These are phyloP conservation scores for Pythium sp. DNA, from an alignment of 352 stramenopile genomes.

Conservation along the genomic window DNA sequence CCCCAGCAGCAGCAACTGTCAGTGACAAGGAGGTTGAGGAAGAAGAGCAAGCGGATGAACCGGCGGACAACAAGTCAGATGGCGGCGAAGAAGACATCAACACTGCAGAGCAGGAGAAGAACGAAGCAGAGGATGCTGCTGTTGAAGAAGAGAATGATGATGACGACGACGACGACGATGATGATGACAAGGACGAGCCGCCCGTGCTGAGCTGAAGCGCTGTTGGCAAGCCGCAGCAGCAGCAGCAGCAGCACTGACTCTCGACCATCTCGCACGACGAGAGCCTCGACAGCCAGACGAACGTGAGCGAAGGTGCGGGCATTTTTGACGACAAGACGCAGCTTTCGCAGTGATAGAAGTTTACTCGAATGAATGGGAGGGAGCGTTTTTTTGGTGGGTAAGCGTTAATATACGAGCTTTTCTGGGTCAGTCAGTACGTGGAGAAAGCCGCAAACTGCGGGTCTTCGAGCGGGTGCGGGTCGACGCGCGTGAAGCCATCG, in stretches of 20 bases:
- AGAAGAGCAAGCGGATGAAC: not conserved
- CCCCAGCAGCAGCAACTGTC: not conserved
- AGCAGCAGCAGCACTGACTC: slow-evolving; percentile 10
- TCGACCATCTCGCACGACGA: slow-evolving; percentile 20
- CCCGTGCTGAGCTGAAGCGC: not conserved
- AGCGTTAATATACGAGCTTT: no score
- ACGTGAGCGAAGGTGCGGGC: slow-evolving; percentile 21
- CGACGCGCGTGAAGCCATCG: slow-evolving; percentile 57
- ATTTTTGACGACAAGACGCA: slow-evolving; percentile 46
- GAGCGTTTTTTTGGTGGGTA: no score
- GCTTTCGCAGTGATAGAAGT: slow-evolving; percentile 19
- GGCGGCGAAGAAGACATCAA: slow-evolving; percentile 16
- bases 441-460: slow-evolving; percentile 64
- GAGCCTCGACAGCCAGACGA: slow-evolving; percentile 19
- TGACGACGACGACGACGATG: slow-evolving; percentile 6
- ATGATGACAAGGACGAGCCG: slow-evolving; percentile 12
- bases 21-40: slow-evolving; percentile 4
- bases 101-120: slow-evolving; percentile 16
- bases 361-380: not conserved
- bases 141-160: slow-evolving; percentile 12
- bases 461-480: slow-evolving; percentile 50
- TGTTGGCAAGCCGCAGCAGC: slow-evolving; percentile 3
- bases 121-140: not conserved
- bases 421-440: slow-evolving; percentile 15
- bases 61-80: not conserved